Evolutionary conservation across 441 rosid species (phyloP), one percentile per base, ranked within the genome.

Genomic region (Pelargonium cotyledonis): DNA sequence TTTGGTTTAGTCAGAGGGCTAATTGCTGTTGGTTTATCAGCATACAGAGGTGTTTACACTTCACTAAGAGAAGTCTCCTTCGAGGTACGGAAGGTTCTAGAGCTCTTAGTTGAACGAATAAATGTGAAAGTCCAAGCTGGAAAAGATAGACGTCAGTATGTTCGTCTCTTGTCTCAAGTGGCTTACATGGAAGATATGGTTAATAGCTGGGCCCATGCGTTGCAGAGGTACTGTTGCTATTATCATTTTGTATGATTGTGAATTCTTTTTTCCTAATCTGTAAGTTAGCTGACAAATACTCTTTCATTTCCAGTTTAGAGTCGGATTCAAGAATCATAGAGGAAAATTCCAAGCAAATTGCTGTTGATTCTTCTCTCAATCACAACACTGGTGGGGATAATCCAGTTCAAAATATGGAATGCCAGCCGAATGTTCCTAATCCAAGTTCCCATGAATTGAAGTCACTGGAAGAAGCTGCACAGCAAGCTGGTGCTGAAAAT

Each of bases 141-240:
- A 62, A 92, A 92, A 81, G 93, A 95, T 76, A 81, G 86, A 82
- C 82, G 83, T 77, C 90, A 76, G 58, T 95, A 86, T 79, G 71
- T 85, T 68, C 89, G 89, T 68, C 83, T 95, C 69, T 80, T 95
- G 65, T 95, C 98, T 15, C 97, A 92, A 85, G 97, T 92, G 77
- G 97, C 99, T 46, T 89, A 85, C 80, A 76, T 95, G 73, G 99
- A 92, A 70, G 99, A 95, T 82, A 73, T 92, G 84, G 96, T 95
- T 62, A 90, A 85, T 74, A 84, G 85, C 84, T 95, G 98, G 99
- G 96, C 81, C 19, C 85, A 86, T 85, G 78, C 90, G 38, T 80
- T 95, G 80, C 92, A 86, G 73, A 88, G 99, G 98, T 95, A 86
- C 57, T 68, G 29, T 67, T 57, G 61, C 53, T 19, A 15, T 72